Percentiles rank a stretch among this genome's conserved stretches.
These are phyloP conservation scores for Trypanosoma brucei DNA, from an alignment of 208 protist genomes.

Conservation along the genomic window DNA sequence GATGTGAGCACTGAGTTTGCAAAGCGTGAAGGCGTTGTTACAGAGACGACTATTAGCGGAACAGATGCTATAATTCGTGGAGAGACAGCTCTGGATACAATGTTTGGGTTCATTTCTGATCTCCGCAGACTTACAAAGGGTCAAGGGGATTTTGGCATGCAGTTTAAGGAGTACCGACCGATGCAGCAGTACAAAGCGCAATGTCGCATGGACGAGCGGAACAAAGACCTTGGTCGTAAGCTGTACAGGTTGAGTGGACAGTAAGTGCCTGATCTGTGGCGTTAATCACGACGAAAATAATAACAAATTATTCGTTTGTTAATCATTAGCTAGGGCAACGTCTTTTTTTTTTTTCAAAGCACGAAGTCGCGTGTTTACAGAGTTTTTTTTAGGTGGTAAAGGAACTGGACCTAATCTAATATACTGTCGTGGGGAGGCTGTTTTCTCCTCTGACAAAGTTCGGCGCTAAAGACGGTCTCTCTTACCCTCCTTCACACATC, in stretches of 20 bases:
- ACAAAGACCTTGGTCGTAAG: constrained; percentile 73
- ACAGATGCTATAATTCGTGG: constrained; percentile 82
- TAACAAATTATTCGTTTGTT: too few relatives aligned
- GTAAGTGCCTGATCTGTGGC: constrained; percentile 15
- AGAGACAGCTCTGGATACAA: constrained; percentile 88
- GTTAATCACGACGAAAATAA: too few relatives aligned
- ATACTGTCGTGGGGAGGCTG: too few relatives aligned
- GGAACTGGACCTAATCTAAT: too few relatives aligned
- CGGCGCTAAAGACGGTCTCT: too few relatives aligned
- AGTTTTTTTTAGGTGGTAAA: too few relatives aligned
- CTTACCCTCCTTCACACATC: too few relatives aligned
- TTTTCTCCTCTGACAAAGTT: too few relatives aligned
- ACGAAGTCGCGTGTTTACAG: too few relatives aligned
- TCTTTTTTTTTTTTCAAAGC: too few relatives aligned
- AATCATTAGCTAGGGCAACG: too few relatives aligned
- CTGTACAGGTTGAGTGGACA: constrained; percentile 65
- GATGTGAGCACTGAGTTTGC: constrained; percentile 85
- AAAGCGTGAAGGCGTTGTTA: constrained; percentile 85
- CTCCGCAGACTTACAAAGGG: constrained; percentile 89
- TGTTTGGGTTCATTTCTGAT: constrained; percentile 93
- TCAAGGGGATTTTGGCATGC: constrained; percentile 91
- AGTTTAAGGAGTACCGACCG: constrained; percentile 89
- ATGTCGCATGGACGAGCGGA: constrained; percentile 86
- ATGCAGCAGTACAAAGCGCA: constrained; percentile 90
- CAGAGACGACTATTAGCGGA: constrained; percentile 79